Evolutionary conservation across 106 monocot species (phyloP).

Genomic region (Agapanthus africanus): DNA sequence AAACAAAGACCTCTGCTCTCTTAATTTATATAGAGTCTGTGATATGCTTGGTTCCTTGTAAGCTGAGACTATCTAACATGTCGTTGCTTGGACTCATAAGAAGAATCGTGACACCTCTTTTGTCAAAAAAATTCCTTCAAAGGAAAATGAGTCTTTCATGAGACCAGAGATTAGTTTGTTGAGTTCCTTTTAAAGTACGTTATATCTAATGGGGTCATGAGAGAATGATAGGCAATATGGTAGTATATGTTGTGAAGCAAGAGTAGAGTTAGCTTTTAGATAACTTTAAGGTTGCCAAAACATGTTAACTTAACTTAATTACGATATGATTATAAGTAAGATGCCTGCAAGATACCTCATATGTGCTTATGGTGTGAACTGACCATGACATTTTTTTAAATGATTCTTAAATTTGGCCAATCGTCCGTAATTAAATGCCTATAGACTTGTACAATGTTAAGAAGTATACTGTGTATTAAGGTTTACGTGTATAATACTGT

Average conservation of each 20-base stretch:
- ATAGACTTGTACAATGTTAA: too few species aligned
- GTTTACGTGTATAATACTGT: too few species aligned
- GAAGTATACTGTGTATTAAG: too few species aligned
- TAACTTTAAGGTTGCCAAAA: not conserved
- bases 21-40: not conserved
- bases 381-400: too few species aligned
- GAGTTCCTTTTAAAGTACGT: not conserved
- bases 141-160: not conserved
- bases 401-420: too few species aligned
- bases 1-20: too few species aligned
- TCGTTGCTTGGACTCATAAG: not conserved
- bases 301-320: too few species aligned
- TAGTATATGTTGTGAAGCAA: slow-evolving; percentile 6
- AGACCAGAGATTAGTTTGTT: not conserved
- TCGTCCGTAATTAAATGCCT: too few species aligned
- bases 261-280: not conserved
- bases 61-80: not conserved
- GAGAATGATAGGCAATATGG: not conserved
- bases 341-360: too few species aligned
- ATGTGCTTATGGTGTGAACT: too few species aligned
- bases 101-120: not conserved
- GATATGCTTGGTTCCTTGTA: not conserved
- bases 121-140: not conserved
- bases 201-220: not conserved
- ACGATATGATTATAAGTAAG: too few species aligned